A percentile compares a stretch with the other conserved stretches of the same genome.
phyloP scores from a whole-genome alignment of 129 eudicot species.

The Escallonia herrerae region DNA sequence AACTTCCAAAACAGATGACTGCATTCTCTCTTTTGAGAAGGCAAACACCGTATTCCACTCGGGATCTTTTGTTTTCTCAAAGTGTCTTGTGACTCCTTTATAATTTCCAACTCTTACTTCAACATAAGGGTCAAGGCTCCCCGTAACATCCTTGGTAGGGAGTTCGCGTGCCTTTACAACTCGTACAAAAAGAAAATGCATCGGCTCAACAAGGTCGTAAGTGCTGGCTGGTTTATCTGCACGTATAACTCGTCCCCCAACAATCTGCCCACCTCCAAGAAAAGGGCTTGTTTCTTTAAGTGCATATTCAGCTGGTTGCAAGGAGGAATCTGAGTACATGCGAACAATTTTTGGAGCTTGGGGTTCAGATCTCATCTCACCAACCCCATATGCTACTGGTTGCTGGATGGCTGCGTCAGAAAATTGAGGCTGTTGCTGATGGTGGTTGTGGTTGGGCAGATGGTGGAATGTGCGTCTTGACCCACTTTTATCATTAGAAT shows the following conservation, averaged over 20 bases:
- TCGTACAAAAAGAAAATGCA: conserved; percentile 81
- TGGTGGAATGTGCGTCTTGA: conserved; percentile 41
- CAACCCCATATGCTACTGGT: conserved; percentile 30
- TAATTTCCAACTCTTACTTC: conserved; percentile 90
- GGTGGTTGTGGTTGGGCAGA: conserved; percentile 48
- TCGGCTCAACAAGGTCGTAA: conserved; percentile 81
- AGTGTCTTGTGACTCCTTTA: conserved; percentile 74
- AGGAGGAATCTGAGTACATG: conserved; percentile 41
- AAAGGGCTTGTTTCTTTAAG: conserved; percentile 79
- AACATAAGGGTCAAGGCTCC: conserved; percentile 84
- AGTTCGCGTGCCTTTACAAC: conserved; percentile 84
- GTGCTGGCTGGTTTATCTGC: conserved; percentile 49
- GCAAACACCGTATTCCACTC: conserved; percentile 92
- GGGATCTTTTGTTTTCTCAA: conserved; percentile 52
- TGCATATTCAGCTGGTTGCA: conserved; percentile 54
- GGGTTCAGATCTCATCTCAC: conserved; percentile 42
- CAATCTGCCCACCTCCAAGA: conserved; percentile 74
- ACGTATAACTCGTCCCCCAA: conserved; percentile 69
- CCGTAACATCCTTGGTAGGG: conserved; percentile 65
- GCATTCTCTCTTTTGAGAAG: conserved; percentile 72
- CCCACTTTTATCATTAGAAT: conserved; percentile 26
- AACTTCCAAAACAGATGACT: conserved; percentile 66
- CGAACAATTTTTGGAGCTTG: conserved; percentile 33
- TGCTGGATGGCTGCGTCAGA: conserved; percentile 28
- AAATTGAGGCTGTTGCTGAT: conserved; percentile 28